Base-by-base conservation (phyloP, 202 grass and related monocot genomes). In the Schoenoplectus tabernaemontani region DNA sequence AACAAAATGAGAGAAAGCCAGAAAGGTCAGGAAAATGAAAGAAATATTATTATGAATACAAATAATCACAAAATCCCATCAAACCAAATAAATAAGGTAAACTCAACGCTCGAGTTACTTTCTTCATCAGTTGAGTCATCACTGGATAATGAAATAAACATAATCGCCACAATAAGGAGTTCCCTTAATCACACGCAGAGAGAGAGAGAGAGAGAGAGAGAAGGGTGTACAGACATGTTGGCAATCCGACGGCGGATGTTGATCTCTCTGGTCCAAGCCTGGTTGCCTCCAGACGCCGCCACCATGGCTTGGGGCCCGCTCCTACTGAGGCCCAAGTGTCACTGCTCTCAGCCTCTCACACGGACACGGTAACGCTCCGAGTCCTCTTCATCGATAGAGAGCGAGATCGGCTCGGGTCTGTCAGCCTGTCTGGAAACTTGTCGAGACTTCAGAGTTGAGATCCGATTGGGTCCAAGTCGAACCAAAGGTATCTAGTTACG, bases 181-280 rank as follows among this genome's bases (percentile, higher is more conserved):
- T 38, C 33, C 76, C 17, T 60, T 78, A 59, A 43, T 34, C 15
- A 13, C 72, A 9, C 7, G 32, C 5, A 78, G 66, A 38, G 28
- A 54, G 20, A 48, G 26, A 78, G 51, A 68, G 66, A 63, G 82
- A 17, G 10, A 77, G 4, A 56, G 57, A 57, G 66, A 13, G 44
- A n/a, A 12, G n/a, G 39, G 41, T 33, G 24, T 22, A 82, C 78
- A 64, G 56, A 82, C 91, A 90, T 90, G 81, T 83, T 88, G 83
- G 91, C 51, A 19, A 93, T 90, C 73, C 78, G 89, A 16, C 88
- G 91, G 81, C 91, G 91, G 41, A 90, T 84, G 23, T 79, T 86
- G 85, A 93, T 93, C 88, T 93, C 91, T 77, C 87, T 90, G 20
- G 83, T 72, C 88, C 91, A 93, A 22, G 87, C 50, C 2, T 93